phyloP scores from a whole-genome alignment of 2,329 filamentous ascomycete species.

The Seiridium unicorne region DNA sequence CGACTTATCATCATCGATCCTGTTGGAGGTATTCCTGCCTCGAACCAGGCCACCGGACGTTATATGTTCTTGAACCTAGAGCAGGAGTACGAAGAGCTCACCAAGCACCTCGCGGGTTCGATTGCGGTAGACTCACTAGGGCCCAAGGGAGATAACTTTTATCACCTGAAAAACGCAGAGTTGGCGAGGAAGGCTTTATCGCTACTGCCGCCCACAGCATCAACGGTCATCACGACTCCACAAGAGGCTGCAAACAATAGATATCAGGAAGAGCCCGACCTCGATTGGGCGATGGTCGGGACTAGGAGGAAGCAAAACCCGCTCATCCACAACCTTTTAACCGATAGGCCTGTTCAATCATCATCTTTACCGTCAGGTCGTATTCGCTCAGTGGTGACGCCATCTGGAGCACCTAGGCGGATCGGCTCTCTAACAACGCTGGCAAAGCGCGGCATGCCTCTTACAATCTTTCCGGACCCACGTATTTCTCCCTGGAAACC shows the following conservation, averaged over 20 bases:
- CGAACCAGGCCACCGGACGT: conserved; percentile 57
- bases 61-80: conserved; percentile 92
- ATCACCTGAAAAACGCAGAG: conserved; percentile 67
- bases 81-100: conserved; percentile 76
- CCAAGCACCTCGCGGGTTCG: conserved; percentile 51
- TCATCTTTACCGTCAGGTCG: conserved; percentile 80
- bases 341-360: conserved; percentile 89
- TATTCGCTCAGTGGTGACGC: conserved; percentile 41
- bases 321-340: conserved; percentile 91
- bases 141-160: conserved; percentile 27
- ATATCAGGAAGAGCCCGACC: conserved; percentile 50
- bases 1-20: conserved; percentile 87
- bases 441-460: conserved; percentile 85
- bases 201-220: conserved; percentile 79
- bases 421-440: conserved; percentile 66
- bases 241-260: conserved; percentile 66
- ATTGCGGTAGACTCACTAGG: conserved; percentile 17
- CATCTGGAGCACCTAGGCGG: conserved; percentile 28
- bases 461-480: conserved; percentile 79
- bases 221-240: conserved; percentile 85
- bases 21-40: conserved; percentile 77
- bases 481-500: conserved; percentile 65
- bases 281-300: conserved; percentile 45
- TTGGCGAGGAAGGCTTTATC: conserved; percentile 69
- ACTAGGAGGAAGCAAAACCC: conserved; percentile 68